Evolutionary conservation across 2,329 filamentous ascomycete genomes (phyloP).

Genomic region (Dactylellina drechsleri): DNA sequence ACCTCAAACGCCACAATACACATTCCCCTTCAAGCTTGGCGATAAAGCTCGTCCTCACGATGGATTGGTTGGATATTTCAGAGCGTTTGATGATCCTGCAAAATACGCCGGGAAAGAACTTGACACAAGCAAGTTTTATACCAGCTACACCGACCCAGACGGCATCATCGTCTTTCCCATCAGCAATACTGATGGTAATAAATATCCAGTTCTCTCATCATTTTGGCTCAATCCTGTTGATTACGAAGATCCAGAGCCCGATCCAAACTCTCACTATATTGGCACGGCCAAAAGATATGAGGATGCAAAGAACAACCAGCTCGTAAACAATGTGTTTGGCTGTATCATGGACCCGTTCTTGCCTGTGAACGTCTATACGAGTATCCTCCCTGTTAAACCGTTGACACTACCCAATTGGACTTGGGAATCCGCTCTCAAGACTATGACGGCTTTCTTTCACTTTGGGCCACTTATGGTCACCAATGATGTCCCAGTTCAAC

Average conservation of each 20-base stretch:
- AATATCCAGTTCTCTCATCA: not conserved
- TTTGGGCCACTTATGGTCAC: conserved; percentile 61
- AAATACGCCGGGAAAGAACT: conserved; percentile 55
- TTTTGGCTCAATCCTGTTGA: not conserved
- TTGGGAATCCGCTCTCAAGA: conserved; percentile 61
- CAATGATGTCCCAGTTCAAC: conserved; percentile 52
- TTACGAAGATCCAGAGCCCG: not conserved
- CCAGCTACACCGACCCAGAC: not conserved
- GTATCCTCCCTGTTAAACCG: conserved; percentile 59
- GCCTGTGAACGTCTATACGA: conserved; percentile 61
- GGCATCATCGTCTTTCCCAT: not conserved
- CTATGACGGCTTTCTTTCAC: conserved; percentile 64
- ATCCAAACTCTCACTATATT: too few species aligned
- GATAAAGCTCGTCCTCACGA: conserved; percentile 60
- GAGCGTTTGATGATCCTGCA: conserved; percentile 20
- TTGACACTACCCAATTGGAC: conserved; percentile 62
- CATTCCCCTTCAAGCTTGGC: conserved; percentile 60
- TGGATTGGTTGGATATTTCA: conserved; percentile 63
- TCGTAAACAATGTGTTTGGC: conserved; percentile 56
- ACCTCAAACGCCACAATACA: too few species aligned
- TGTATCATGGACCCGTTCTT: conserved; percentile 62
- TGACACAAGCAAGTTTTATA: conserved; percentile 38
- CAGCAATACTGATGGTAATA: not conserved
- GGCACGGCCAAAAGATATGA: too few species aligned
- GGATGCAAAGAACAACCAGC: not conserved